Evolutionary conservation across 225 moss, liverwort and hornwort genomes (phyloP).

Genomic region (Climacium dendroides): DNA sequence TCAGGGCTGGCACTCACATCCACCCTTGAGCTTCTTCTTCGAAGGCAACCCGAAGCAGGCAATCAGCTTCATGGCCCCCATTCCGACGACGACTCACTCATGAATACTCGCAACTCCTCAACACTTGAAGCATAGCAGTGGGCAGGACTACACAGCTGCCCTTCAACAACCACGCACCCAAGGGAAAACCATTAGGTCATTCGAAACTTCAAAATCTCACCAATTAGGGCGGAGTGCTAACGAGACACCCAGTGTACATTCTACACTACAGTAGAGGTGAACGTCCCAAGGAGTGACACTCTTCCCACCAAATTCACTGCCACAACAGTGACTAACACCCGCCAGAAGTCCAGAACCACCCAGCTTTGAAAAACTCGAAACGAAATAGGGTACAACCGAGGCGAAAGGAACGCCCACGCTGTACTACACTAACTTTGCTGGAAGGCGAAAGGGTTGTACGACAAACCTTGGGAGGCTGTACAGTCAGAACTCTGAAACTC

Average conservation of each 20-base stretch:
- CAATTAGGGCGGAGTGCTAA: not conserved
- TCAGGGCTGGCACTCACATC: conserved; percentile 5
- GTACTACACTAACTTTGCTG: not conserved
- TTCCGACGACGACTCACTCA: not conserved
- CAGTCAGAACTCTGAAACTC: not conserved
- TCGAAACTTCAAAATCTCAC: not conserved
- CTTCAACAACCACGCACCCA: not conserved
- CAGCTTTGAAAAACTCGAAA: not conserved
- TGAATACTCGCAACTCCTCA: not conserved
- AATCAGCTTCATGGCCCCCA: conserved; percentile 19
- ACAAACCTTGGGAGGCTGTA: not conserved
- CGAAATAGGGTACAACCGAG: not conserved
- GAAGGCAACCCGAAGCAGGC: conserved; percentile 22
- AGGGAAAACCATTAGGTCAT: not conserved
- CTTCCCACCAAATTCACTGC: not conserved
- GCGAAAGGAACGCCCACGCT: not conserved
- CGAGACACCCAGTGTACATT: not conserved
- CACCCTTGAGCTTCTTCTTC: conserved; percentile 13
- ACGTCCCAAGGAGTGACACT: not conserved
- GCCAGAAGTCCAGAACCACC: not conserved
- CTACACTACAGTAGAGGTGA: not conserved
- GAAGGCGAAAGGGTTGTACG: not conserved
- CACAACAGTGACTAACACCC: not conserved
- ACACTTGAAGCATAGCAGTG: not conserved
- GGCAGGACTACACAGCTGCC: not conserved